Base-by-base conservation (phyloP, 1,284 basidiomycete genomes). In the Puccinia hordei region DNA sequence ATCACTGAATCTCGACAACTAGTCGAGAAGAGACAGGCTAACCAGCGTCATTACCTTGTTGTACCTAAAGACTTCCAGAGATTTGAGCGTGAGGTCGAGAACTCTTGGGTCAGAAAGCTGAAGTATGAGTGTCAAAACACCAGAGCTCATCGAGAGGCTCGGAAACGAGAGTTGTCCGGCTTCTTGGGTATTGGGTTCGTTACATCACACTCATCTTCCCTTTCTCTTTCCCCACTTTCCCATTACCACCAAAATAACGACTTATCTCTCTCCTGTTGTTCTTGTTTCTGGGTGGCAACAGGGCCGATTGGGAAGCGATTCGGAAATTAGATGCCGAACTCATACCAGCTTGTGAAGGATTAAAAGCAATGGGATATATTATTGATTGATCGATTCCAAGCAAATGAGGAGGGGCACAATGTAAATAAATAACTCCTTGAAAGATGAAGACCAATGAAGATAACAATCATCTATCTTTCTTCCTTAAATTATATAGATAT, bases 291-390 rank as follows among this genome's bases (percentile, higher is more conserved):
- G 6, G 35, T 10, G 38, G 2, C 9, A 65, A 66, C 19, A 80
- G 78, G 55, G 24, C 78, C 44, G 78, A 80, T 73, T 80, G 78
- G 78, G 78, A 73, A 65, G 71, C 69, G 0, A 73, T 80, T 33
- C 51, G 33, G 61, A 73, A 80, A 38, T 55, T 80, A 33, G 78
- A 80, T 44, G 55, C 69, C 19, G 78, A 80, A n/a, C 15, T 57
- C 10, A 66, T 80, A n/a, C 69, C 69, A n/a, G 44, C 78, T 24
- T 80, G 78, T 57, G 78, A 80, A 63, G 78, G 44, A 24, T 49
- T 80, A 22, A 51, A 63, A 55, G 59, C 30, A 27, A 41, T 80
- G 35, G 78, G 78, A 19, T 80, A 80, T 66, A 38, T 73, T 6
- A 27, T 80, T 55, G 46, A 80, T 38, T 66, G 33, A 80, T 55